Evolutionary conservation across 441 rosid genomes (phyloP).

Genomic region (Brassica hybrid): DNA sequence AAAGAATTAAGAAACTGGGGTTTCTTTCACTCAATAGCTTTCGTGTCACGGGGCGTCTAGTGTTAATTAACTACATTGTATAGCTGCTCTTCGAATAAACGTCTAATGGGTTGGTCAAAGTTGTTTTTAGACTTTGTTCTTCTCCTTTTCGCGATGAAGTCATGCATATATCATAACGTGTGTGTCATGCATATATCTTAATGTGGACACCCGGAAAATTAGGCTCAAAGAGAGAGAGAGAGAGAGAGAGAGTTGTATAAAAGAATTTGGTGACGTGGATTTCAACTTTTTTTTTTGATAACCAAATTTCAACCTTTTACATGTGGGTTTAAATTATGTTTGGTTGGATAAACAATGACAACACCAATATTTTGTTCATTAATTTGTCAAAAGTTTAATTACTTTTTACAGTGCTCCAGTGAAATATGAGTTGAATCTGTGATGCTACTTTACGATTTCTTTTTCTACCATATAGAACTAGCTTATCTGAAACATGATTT

Average conservation of each 20-base stretch:
- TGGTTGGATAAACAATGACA: constrained; percentile 1
- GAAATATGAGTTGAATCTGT: not conserved
- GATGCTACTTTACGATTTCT: not conserved
- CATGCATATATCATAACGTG: constrained; percentile 33
- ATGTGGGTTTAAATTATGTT: constrained; percentile 17
- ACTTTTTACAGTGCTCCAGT: not conserved
- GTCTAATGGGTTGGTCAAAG: constrained; percentile 21
- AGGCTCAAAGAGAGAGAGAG: constrained; percentile 26
- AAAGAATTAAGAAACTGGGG: constrained; percentile 10
- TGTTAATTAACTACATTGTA: constrained; percentile 10
- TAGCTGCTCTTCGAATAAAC: not conserved
- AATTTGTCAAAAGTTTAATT: not conserved
- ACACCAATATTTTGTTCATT: not conserved
- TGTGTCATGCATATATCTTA: constrained; percentile 24
- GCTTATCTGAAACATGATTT: not conserved
- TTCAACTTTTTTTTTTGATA: not conserved
- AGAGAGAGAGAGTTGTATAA: constrained; percentile 18
- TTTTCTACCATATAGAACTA: not conserved
- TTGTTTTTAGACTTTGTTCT: constrained; percentile 12
- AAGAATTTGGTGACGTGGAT: constrained; percentile 34
- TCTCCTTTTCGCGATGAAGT: constrained; percentile 16
- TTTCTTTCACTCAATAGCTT: constrained; percentile 42
- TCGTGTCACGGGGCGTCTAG: constrained; percentile 33
- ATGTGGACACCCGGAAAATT: constrained; percentile 2
- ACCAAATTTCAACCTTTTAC: constrained; percentile 12